These are phyloP conservation scores for Hysterium pulicare DNA, from an alignment of 2,329 filamentous ascomycete genomes.

Conservation along the genomic window DNA sequence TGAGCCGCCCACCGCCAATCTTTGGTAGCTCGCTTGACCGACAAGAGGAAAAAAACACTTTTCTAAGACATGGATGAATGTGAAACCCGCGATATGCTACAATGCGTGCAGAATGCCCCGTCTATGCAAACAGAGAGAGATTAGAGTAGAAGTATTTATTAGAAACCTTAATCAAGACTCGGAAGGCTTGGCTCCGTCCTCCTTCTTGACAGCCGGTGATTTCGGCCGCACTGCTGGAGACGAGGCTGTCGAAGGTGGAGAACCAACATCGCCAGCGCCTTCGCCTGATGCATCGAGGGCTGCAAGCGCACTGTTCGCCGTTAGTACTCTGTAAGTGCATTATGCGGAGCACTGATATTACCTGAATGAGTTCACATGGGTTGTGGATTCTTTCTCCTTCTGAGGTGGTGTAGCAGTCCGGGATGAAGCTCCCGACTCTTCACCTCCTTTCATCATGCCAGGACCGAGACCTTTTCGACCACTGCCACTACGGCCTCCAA, in stretches of 20 bases:
- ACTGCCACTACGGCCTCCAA: slow-evolving; percentile 86
- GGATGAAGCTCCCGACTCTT: slow-evolving; percentile 84
- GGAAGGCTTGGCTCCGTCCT: slow-evolving; percentile 29
- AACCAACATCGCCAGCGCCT: slow-evolving; percentile 57
- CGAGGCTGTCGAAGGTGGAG: slow-evolving; percentile 65
- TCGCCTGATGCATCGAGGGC: slow-evolving; percentile 50
- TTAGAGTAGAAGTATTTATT: slow-evolving; percentile 33
- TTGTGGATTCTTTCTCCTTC: slow-evolving; percentile 63
- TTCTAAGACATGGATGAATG: slow-evolving; percentile 18
- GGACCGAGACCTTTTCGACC: slow-evolving; percentile 74
- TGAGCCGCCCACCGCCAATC: no score
- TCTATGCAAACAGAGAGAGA: slow-evolving; percentile 41
- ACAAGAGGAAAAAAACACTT: slow-evolving; percentile 23
- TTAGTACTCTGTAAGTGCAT: slow-evolving; percentile 13
- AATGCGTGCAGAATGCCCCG: slow-evolving; percentile 38
- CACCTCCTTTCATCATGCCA: slow-evolving; percentile 68
- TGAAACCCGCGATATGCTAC: slow-evolving; percentile 35
- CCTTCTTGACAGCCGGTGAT: slow-evolving; percentile 16
- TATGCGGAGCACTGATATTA: slow-evolving; percentile 48
- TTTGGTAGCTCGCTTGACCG: no score
- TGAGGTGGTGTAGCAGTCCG: slow-evolving; percentile 82
- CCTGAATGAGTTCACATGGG: slow-evolving; percentile 86
- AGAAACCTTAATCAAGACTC: slow-evolving; percentile 35
- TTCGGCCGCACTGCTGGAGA: slow-evolving; percentile 56
- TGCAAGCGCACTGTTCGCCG: slow-evolving; percentile 48